These are phyloP conservation scores for Trichoderma semiorbis DNA, from an alignment of 2,329 filamentous ascomycete species.

Conservation along the genomic window DNA sequence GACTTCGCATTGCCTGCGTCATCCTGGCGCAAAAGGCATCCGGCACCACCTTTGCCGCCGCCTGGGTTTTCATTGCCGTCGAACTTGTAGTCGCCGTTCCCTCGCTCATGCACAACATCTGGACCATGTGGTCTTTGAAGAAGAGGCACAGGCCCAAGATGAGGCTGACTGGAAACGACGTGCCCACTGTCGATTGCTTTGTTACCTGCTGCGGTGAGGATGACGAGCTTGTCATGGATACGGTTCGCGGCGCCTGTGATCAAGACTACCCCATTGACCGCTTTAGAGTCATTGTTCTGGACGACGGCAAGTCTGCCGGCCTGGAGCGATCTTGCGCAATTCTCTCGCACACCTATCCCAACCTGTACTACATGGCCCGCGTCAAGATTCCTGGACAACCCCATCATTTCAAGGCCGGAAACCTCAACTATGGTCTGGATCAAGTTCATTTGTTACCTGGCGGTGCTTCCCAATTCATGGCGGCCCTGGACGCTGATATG, in stretches of 20 bases:
- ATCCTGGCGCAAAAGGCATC: conserved; percentile 46
- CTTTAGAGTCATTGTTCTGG: conserved; percentile 53
- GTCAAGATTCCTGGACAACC: conserved; percentile 46
- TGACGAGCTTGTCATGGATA: conserved; percentile 54
- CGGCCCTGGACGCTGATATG: conserved; percentile 66
- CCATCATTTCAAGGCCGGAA: conserved; percentile 62
- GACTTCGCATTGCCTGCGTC: conserved; percentile 49
- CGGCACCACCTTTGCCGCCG: conserved; percentile 42
- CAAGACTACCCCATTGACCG: conserved; percentile 52
- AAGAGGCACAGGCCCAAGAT: conserved; percentile 52
- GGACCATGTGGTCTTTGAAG: conserved; percentile 56
- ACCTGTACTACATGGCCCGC: conserved; percentile 52
- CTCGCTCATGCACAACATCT: conserved; percentile 54
- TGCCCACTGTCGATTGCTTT: conserved; percentile 55
- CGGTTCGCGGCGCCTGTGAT: conserved; percentile 51
- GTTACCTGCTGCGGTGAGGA: conserved; percentile 58
- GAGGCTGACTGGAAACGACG: conserved; percentile 45
- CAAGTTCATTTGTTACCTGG: conserved; percentile 49
- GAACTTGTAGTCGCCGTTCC: conserved; percentile 53
- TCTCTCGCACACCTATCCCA: conserved; percentile 40
- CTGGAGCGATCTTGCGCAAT: conserved; percentile 40
- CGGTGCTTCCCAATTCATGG: conserved; percentile 56
- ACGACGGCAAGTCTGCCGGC: conserved; percentile 48
- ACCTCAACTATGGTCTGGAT: conserved; percentile 58
- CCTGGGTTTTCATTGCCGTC: conserved; percentile 56